Conservation (phyloP, 2,329 filamentous ascomycete species). For the Plenodomus biglobosus region DNA sequence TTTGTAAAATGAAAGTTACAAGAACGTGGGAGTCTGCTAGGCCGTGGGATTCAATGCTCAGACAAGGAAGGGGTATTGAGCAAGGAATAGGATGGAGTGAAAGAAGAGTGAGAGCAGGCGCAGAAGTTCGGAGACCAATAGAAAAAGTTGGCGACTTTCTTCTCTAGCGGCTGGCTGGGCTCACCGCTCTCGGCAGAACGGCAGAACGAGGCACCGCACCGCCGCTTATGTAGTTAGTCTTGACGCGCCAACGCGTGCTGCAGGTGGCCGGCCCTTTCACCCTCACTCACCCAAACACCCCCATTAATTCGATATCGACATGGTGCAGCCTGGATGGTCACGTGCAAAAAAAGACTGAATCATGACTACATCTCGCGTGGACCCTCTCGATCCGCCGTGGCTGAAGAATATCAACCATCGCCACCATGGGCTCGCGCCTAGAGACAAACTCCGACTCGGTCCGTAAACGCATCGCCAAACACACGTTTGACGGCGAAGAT, state of each 20-base stretch:
- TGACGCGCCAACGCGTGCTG: slow-evolving; percentile 13
- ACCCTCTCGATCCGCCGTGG: slow-evolving; percentile 18
- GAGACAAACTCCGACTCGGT: slow-evolving; percentile 61
- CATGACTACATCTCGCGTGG: slow-evolving; percentile 31
- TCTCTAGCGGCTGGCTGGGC: slow-evolving; percentile 12
- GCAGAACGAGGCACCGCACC: slow-evolving; percentile 10
- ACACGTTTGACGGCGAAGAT: slow-evolving; percentile 76
- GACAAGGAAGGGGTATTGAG: background rate
- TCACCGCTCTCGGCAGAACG: slow-evolving; percentile 32
- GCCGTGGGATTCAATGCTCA: background rate
- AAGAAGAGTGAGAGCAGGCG: background rate
- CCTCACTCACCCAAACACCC: too few species aligned
- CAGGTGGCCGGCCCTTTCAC: too few species aligned
- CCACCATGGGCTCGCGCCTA: slow-evolving; percentile 62
- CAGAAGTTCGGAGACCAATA: slow-evolving; percentile 15
- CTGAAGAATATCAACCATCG: background rate
- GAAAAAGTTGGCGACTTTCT: slow-evolving; percentile 33
- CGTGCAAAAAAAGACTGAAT: slow-evolving; percentile 5
- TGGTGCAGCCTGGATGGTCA: background rate
- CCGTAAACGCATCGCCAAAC: slow-evolving; percentile 64
- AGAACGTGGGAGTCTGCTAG: background rate
- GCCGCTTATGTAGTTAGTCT: slow-evolving; percentile 13
- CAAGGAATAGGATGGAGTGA: slow-evolving; percentile 9
- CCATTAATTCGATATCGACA: slow-evolving; percentile 6
- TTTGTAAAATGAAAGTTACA: background rate